These are phyloP conservation scores for Ophiostoma piceae DNA, from an alignment of 2,329 filamentous ascomycete species.

Conservation along the genomic window DNA sequence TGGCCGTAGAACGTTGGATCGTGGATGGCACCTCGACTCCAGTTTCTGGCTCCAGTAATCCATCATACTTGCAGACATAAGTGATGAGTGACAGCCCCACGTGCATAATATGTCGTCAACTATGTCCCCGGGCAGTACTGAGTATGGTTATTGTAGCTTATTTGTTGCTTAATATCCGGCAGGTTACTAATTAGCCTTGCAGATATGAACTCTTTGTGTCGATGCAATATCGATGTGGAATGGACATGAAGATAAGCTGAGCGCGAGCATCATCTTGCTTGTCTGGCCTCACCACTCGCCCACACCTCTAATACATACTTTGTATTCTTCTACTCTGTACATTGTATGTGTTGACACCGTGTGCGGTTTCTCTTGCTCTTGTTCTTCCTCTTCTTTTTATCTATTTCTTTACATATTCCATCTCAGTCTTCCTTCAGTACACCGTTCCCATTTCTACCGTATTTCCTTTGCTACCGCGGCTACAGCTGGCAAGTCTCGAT, in stretches of 20 bases:
- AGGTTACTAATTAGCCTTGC: neutral
- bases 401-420: neutral
- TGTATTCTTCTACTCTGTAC: too few species aligned
- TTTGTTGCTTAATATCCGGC: neutral
- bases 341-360: neutral
- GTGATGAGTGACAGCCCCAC: neutral
- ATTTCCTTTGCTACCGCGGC: neutral
- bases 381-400: neutral
- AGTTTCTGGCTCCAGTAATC: neutral
- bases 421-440: neutral
- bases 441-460: neutral
- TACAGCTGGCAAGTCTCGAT: neutral
- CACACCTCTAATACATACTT: too few species aligned
- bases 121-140: neutral
- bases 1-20: neutral
- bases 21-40: neutral
- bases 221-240: too few species aligned
- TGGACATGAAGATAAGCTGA: too few species aligned
- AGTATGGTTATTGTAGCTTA: neutral
- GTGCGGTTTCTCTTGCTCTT: neutral
- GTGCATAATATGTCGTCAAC: neutral
- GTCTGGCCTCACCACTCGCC: too few species aligned
- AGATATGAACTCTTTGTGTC: too few species aligned
- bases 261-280: too few species aligned
- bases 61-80: too few species aligned